phyloP scores from a whole-genome alignment of 2,329 filamentous ascomycete genomes.

The Aspergillus awamori region DNA sequence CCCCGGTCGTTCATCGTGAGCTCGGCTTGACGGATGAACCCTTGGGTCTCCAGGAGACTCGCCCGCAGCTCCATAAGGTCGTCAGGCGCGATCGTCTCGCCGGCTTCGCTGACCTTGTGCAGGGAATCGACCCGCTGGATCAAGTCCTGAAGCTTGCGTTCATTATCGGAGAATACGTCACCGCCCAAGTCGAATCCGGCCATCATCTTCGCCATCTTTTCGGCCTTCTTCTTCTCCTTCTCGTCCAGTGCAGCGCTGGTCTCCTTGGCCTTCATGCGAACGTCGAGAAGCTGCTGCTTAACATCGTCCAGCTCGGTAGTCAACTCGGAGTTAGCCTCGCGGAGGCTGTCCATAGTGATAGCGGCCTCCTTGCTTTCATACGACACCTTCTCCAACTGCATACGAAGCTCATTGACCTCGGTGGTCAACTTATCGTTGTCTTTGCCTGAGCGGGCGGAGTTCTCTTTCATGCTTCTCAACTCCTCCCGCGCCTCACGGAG shows the following conservation, averaged over 20 bases:
- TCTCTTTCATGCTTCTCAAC: conserved; percentile 79
- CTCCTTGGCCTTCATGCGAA: conserved; percentile 95
- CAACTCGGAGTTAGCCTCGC: conserved; percentile 92
- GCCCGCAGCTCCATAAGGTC: conserved; percentile 76
- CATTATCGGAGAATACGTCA: conserved; percentile 91
- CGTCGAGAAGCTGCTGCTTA: conserved; percentile 93
- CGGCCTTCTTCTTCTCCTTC: conserved; percentile 97
- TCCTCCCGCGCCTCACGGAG: conserved; percentile 85
- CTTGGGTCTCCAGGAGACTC: conserved; percentile 84
- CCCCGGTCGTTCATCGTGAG: conserved; percentile 74
- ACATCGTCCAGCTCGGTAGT: conserved; percentile 90
- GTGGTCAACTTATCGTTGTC: conserved; percentile 85
- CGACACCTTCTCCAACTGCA: conserved; percentile 92
- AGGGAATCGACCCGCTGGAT: conserved; percentile 82
- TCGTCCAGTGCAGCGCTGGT: conserved; percentile 87
- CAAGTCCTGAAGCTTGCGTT: conserved; percentile 78
- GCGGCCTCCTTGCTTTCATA: conserved; percentile 96
- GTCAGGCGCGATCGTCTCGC: conserved; percentile 79
- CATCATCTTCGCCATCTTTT: conserved; percentile 99
- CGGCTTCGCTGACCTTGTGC: conserved; percentile 73
- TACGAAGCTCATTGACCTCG: conserved; percentile 89
- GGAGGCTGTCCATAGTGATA: conserved; percentile 96
- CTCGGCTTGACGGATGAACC: conserved; percentile 89
- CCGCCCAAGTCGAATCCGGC: conserved; percentile 93
- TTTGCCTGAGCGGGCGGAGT: conserved; percentile 78